Conservation (phyloP, 2,329 filamentous ascomycete genomes). For the Xylaria sp. region DNA sequence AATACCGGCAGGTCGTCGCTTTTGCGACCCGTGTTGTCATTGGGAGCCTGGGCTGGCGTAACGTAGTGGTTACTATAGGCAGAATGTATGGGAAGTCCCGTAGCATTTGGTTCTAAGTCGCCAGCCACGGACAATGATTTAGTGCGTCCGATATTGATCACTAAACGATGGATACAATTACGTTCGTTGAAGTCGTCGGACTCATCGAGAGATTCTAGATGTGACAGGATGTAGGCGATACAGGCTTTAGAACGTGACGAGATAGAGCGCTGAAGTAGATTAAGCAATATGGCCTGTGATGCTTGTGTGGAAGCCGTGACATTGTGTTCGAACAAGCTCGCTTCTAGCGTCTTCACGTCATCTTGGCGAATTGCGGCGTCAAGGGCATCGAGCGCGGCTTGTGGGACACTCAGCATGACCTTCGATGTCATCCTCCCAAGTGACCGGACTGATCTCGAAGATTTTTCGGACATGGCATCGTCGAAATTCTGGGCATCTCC, state of each 20-base stretch:
- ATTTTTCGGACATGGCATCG: constrained; percentile 75
- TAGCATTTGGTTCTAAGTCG: constrained; percentile 58
- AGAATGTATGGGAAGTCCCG: constrained; percentile 54
- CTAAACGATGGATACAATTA: constrained; percentile 89
- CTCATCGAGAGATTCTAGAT: constrained; percentile 77
- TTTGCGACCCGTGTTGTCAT: constrained; percentile 59
- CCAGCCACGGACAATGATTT: constrained; percentile 52
- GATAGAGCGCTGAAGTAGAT: constrained; percentile 78
- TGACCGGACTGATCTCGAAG: constrained; percentile 71
- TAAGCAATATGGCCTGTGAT: constrained; percentile 73
- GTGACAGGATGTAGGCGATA: constrained; percentile 72
- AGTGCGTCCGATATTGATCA: constrained; percentile 90
- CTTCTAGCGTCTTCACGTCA: constrained; percentile 61
- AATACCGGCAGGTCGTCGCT: constrained; percentile 67
- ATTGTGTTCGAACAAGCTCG: constrained; percentile 63
- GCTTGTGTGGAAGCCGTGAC: constrained; percentile 57
- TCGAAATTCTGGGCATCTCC: constrained; percentile 78
- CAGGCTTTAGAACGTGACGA: constrained; percentile 70
- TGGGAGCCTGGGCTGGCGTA: constrained; percentile 72
- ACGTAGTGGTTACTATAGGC: constrained; percentile 74
- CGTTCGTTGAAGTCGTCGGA: constrained; percentile 91
- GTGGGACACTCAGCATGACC: constrained; percentile 73
- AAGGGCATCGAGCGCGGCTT: constrained; percentile 70
- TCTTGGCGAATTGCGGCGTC: constrained; percentile 76
- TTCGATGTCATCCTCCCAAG: constrained; percentile 78